Evolutionary conservation across 1,284 basidiomycete species (phyloP), one percentile per base, ranked within the genome.

Genomic region (Porodaedalea pini): DNA sequence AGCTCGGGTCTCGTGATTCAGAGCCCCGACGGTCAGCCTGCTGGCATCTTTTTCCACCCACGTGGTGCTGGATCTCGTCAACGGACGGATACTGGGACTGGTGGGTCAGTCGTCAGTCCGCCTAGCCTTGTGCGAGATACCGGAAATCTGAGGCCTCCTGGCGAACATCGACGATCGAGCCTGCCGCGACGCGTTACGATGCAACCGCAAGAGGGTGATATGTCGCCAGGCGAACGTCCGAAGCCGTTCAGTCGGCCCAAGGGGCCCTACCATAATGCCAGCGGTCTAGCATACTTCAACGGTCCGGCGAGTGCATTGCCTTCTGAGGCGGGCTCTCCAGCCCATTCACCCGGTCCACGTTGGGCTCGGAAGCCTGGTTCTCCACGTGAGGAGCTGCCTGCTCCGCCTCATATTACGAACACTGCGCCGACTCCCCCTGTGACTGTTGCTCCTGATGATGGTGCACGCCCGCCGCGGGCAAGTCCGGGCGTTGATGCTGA

Each of bases 31-130:
- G 96, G 96, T 0, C 85, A 94, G 61, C 91, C 94, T 0, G 85
- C 92, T 19, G 95, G 94, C 4, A 95, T 99, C 62, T 93, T 94
- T 73, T 99, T 99, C 72, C 90, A 95, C 64, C 96, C 96, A 0
- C 76, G 79, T 21, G 68, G 59, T 5, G 21, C 56, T 19, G 25
- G 75, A 4, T 82, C 79, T 49, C 48, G 67, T 3, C 17, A 17
- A 17, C 44, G 44, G 25, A 21, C 13, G 4, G 56, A 49, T 39
- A 23, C 36, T 53, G 50, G 37, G 15, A 19, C 31, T 11, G 47
- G 32, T 19, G 21, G 27, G 7, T 10, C 45, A 13, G 36, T 57
- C 23, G 32, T 51, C 5, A 53, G 21, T 34, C 40, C 59, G 4
- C 55, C 59, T 2, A 50, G 19, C 11, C 45, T 57, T 11, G 53